phyloP scores from a whole-genome alignment of 73 alveolate genomes.

The Paraurostyla sp. region DNA sequence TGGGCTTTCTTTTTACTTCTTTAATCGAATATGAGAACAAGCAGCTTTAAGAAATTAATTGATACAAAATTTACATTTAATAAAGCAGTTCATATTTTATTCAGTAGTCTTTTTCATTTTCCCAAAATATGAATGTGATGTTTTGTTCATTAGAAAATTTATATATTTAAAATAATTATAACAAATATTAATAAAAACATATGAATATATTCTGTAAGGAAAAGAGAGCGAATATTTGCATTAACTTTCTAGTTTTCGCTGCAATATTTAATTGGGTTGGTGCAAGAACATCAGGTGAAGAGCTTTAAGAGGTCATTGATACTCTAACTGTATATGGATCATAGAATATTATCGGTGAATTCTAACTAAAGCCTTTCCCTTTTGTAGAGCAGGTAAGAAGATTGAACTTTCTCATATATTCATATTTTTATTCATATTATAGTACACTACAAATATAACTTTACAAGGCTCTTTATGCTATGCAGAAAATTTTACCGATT shows the following conservation, averaged over 20 bases:
- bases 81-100: slow-evolving; percentile 57
- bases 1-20: background rate
- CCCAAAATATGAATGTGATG: background rate
- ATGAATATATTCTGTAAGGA: background rate
- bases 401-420: background rate
- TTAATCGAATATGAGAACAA: background rate
- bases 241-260: too few species aligned
- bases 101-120: slow-evolving; percentile 46
- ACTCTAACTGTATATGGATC: too few species aligned
- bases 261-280: too few species aligned
- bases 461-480: slow-evolving; percentile 2
- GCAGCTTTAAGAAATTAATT: slow-evolving; percentile 4
- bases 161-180: too few species aligned
- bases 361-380: background rate
- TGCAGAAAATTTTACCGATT: background rate
- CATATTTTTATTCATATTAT: background rate
- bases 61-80: background rate
- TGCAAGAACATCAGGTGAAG: too few species aligned
- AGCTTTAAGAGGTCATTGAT: too few species aligned
- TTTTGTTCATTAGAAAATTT: background rate
- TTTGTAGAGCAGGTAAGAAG: background rate
- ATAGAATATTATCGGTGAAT: too few species aligned
- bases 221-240: too few species aligned
- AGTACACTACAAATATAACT: slow-evolving; percentile 40
- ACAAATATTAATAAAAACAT: too few species aligned